These are phyloP conservation scores for Cyphellophora europaea DNA, from an alignment of 2,329 filamentous ascomycete genomes.

Conservation along the genomic window DNA sequence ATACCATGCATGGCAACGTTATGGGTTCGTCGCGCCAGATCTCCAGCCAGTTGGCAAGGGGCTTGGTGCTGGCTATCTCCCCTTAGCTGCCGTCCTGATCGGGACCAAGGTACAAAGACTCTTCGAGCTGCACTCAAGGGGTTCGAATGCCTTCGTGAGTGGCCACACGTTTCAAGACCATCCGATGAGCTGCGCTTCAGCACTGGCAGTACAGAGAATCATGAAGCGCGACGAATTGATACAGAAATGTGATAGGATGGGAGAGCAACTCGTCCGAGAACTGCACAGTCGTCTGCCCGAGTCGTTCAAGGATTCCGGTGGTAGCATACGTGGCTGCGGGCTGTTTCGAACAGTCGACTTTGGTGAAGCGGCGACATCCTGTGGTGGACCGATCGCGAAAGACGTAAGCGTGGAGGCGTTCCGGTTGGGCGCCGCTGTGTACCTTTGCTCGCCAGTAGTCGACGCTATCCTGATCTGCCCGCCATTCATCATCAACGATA, in stretches of 20 bases:
- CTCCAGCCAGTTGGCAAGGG: conserved; percentile 53
- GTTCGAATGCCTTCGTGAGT: conserved; percentile 49
- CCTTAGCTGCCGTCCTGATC: conserved; percentile 47
- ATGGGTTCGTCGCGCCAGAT: conserved; percentile 47
- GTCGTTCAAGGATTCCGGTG: too few species aligned
- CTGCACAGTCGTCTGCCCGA: too few species aligned
- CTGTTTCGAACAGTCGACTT: too few species aligned
- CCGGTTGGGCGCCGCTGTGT: too few species aligned
- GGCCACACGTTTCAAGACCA: conserved; percentile 52
- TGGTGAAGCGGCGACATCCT: too few species aligned
- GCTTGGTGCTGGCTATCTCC: conserved; percentile 47
- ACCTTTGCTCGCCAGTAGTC: too few species aligned
- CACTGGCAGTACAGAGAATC: conserved; percentile 39
- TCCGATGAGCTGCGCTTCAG: conserved; percentile 46
- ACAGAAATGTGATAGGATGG: conserved; percentile 28
- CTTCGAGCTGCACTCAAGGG: conserved; percentile 36
- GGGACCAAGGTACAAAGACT: conserved; percentile 37
- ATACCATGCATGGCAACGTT: conserved; percentile 25
- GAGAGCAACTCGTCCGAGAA: too few species aligned
- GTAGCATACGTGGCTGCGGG: too few species aligned
- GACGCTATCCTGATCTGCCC: too few species aligned
- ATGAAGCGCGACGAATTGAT: conserved; percentile 42
- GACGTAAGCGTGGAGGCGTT: too few species aligned
- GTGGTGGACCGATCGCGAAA: too few species aligned
- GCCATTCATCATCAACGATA: too few species aligned